phyloP scores from a whole-genome alignment of 139 green algal species.

The Chlamydomonas incerta region DNA sequence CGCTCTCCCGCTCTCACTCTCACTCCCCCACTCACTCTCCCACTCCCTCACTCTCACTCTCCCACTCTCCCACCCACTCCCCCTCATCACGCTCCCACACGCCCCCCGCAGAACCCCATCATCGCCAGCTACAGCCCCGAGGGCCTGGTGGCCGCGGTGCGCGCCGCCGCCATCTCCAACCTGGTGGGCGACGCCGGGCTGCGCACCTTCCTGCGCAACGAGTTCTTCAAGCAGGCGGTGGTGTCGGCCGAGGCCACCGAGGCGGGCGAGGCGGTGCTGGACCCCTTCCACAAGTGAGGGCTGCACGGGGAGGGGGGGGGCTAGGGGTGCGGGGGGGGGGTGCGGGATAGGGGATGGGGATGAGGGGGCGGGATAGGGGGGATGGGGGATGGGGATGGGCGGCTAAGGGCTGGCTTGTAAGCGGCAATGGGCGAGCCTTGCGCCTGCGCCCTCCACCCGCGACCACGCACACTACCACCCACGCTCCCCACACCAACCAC shows the following conservation, averaged over 20 bases:
- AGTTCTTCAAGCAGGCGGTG: conserved; percentile 38
- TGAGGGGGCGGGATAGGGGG: not conserved
- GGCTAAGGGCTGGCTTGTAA: no score
- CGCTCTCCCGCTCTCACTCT: no score
- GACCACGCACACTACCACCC: no score
- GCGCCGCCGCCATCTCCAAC: not conserved
- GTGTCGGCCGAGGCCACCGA: conserved; percentile 74
- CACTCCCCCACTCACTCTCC: no score
- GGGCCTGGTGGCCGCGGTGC: conserved; percentile 4
- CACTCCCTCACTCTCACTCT: no score
- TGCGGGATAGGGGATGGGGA: no score
- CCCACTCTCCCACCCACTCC: no score
- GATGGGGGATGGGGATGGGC: not conserved
- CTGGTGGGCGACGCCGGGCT: conserved; percentile 20
- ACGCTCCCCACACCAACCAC: no score
- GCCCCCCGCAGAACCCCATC: not conserved
- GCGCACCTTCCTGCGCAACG: conserved; percentile 30
- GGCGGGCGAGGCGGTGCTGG: conserved; percentile 64
- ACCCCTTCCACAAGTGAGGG: conserved; percentile 78
- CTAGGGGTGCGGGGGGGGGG: no score
- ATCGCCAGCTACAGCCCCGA: conserved; percentile 4
- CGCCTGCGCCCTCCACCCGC: no score
- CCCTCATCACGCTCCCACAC: no score
- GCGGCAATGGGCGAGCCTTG: no score
- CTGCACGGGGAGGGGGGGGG: not conserved